Base-by-base conservation (phyloP, 1,284 basidiomycete species). In the Naganishia liquefaciens region DNA sequence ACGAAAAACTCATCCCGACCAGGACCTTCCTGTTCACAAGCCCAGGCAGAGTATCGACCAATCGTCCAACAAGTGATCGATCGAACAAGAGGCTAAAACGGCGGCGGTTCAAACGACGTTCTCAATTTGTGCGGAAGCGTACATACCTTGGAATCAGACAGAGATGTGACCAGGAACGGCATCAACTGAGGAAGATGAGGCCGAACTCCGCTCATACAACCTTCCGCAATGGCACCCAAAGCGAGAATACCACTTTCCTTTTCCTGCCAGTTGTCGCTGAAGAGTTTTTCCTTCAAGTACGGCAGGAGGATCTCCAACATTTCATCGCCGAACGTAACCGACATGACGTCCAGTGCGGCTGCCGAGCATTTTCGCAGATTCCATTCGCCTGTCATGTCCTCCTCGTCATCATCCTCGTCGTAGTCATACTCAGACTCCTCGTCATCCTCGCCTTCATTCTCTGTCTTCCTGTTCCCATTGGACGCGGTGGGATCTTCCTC, bases 41-140 rank as follows among this genome's bases (percentile, higher is more conserved):
- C 92, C 96, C 96, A 99, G 74, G 88, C 91, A 42, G 95, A 93
- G 79, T 99, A 99, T 54, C 96, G 88, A n/a, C 95, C 94, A 17
- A 99, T 84, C 0, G 95, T 98, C 96, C 96, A 99, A 78, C 96
- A 99, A 19, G 95, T 93, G 77, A 99, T 99, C 15, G 94, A 97
- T 61, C 96, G 89, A 7, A 99, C 92, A 37, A 99, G 86, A 39
- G 96, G 95, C 89, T 93, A 73, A 27, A 4, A 15, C 2, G 58
- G 43, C 28, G 54, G 39, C 46, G 23, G 27, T 51, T 67, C 53
- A 53, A n/a, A n/a, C n/a, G n/a, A n/a, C n/a, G n/a, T n/a, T n/a
- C n/a, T n/a, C n/a, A n/a, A n/a, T n/a, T n/a, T n/a, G n/a, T n/a
- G n/a, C n/a, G n/a, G n/a, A n/a, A n/a, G n/a, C 68, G 44, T 11